These are phyloP conservation scores for Plasmodium relictum DNA, from an alignment of 169 alveolate genomes.

Conservation along the genomic window DNA sequence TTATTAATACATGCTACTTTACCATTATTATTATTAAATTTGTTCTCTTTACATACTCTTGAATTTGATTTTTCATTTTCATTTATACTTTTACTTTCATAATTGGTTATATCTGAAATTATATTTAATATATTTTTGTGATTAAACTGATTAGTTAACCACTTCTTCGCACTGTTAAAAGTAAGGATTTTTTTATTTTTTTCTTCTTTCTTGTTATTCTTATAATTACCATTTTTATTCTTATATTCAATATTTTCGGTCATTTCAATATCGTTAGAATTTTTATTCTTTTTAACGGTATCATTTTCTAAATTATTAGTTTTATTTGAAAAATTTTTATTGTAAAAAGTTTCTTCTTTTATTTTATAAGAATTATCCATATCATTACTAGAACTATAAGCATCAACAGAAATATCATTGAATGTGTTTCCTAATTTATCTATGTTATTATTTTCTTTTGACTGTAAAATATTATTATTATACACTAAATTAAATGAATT, in stretches of 20 bases:
- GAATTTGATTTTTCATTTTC: constrained; percentile 2
- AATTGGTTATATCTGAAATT: constrained; percentile 71
- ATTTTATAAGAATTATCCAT: constrained; percentile 4
- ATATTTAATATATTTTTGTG: constrained; percentile 67
- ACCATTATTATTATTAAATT: background rate
- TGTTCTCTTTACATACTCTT: background rate
- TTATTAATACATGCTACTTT: background rate
- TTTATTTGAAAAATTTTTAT: constrained; percentile 3
- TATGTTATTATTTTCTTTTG: background rate
- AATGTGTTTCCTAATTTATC: background rate
- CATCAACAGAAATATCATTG: constrained; percentile 10
- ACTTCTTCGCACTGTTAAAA: constrained; percentile 65
- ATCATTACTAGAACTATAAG: constrained; percentile 8
- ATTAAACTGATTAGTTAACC: constrained; percentile 71
- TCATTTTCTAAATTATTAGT: constrained; percentile 7
- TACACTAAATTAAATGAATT: background rate
- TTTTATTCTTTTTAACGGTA: background rate
- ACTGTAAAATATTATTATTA: background rate
- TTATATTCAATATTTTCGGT: constrained; percentile 2
- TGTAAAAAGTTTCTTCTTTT: constrained; percentile 2
- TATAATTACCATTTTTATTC: background rate
- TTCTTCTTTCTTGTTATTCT: constrained; percentile 37
- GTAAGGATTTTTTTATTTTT: constrained; percentile 58
- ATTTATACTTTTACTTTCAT: constrained; percentile 9
- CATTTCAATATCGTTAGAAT: constrained; percentile 25